Conservation (phyloP, 768 basidiomycete genomes). For the Suillus subluteus region DNA sequence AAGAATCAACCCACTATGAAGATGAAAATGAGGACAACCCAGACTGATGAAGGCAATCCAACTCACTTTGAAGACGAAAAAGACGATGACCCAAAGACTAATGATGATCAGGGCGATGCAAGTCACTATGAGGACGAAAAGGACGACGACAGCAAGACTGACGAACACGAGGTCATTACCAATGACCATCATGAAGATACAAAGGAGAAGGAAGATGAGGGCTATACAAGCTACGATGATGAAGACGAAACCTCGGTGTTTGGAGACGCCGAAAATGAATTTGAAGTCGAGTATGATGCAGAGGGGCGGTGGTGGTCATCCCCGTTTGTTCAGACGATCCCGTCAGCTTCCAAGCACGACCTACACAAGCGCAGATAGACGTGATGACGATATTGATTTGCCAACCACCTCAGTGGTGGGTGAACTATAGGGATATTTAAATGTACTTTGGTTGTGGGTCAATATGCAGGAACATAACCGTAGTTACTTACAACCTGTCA, state of each 20-base stretch:
- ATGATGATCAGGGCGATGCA: neutral
- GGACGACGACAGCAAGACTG: neutral
- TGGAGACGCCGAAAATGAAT: neutral
- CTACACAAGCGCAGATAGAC: neutral
- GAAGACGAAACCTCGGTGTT: neutral
- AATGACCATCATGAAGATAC: neutral
- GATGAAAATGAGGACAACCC: neutral
- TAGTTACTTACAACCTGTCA: too few relatives aligned
- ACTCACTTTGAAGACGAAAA: neutral
- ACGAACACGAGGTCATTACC: neutral
- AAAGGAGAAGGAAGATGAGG: neutral
- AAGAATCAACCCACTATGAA: neutral
- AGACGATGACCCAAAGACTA: neutral
- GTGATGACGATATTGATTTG: neutral
- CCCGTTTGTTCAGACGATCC: conserved; percentile 1
- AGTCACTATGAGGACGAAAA: neutral
- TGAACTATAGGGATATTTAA: neutral
- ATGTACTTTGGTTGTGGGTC: too few relatives aligned
- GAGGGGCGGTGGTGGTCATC: neutral
- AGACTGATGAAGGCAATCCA: too few relatives aligned
- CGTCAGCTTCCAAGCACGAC: neutral
- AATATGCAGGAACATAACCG: too few relatives aligned
- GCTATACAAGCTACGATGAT: neutral
- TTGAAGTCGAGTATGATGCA: neutral
- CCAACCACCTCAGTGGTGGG: neutral